Evolutionary conservation across 2,329 filamentous ascomycete species (phyloP).

Genomic region (Amauroascus verrucosus): DNA sequence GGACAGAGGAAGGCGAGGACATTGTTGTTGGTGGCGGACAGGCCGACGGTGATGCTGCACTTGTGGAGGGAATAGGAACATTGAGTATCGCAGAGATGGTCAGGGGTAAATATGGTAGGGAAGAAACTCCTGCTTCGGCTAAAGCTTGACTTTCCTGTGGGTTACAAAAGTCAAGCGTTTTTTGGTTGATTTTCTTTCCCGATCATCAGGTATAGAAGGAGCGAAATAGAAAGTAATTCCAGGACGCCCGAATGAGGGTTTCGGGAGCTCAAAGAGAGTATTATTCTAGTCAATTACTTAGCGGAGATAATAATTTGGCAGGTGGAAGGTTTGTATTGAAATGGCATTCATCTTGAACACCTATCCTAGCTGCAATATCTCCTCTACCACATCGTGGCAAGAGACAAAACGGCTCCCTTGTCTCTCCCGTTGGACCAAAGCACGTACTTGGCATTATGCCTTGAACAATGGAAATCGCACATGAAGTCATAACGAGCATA

Average conservation of each 20-base stretch:
- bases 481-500: constrained; percentile 8
- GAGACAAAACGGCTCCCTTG: neutral
- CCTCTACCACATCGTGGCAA: neutral
- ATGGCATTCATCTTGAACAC: neutral
- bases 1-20: constrained; percentile 34
- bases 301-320: neutral
- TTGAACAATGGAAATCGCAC: neutral
- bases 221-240: neutral
- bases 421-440: neutral
- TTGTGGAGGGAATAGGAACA: constrained; percentile 18
- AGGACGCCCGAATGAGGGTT: no score
- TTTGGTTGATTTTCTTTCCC: neutral
- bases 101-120: neutral
- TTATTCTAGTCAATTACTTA: no score
- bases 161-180: neutral
- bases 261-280: no score
- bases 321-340: neutral
- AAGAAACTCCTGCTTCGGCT: neutral
- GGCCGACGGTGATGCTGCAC: constrained; percentile 18
- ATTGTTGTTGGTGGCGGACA: constrained; percentile 28
- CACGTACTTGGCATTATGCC: neutral
- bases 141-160: neutral
- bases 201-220: neutral
- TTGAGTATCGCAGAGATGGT: constrained; percentile 13
- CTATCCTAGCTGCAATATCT: neutral